Evolutionary conservation across 225 moss, liverwort and hornwort genomes (phyloP).

Genomic region (Sphagnum contortum): DNA sequence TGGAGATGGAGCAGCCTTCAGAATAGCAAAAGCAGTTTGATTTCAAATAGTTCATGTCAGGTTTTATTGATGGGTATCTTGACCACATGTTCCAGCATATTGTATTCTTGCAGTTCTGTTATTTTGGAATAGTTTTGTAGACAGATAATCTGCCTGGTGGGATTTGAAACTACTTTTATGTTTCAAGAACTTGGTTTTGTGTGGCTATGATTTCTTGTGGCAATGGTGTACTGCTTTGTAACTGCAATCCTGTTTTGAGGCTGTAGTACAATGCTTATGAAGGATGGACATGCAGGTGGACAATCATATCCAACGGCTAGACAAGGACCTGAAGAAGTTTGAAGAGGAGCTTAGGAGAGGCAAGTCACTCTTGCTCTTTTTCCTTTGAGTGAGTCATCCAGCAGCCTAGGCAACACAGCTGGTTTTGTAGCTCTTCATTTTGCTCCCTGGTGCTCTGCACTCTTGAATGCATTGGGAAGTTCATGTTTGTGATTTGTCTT

Average conservation of each 20-base stretch:
- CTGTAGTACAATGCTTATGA: not conserved
- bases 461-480: not conserved
- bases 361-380: conserved; percentile 1
- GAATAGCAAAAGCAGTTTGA: too few relatives aligned
- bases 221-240: not conserved
- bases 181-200: too few relatives aligned
- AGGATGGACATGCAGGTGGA: conserved; percentile 39
- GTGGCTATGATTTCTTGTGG: too few relatives aligned
- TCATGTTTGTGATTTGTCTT: not conserved
- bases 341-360: conserved; percentile 76
- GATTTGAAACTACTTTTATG: too few relatives aligned
- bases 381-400: too few relatives aligned
- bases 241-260: not conserved
- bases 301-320: conserved; percentile 69
- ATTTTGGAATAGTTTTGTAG: not conserved
- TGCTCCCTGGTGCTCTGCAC: not conserved
- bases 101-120: not conserved
- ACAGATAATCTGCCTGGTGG: too few relatives aligned
- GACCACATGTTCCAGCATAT: not conserved
- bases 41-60: too few relatives aligned
- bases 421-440: not conserved
- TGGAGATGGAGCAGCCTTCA: not conserved
- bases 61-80: not conserved
- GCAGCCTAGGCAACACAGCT: too few relatives aligned
- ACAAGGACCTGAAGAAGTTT: conserved; percentile 58